Evolutionary conservation across 164 flowering plant species (phyloP).

Genomic region (Aristolochia fimbriata): DNA sequence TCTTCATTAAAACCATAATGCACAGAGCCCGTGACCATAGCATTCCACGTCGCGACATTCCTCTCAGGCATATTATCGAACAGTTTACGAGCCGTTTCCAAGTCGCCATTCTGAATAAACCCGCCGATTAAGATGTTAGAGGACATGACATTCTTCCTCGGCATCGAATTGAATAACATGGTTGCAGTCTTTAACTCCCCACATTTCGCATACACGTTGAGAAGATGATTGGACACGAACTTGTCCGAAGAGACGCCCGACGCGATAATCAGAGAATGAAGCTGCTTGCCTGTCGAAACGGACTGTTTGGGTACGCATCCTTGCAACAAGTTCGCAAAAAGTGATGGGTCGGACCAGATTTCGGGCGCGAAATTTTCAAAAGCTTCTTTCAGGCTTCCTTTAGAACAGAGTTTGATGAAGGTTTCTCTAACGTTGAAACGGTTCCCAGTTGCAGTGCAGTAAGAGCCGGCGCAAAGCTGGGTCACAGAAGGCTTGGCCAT

Average conservation of each 20-base stretch:
- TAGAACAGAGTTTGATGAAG: constrained; percentile 30
- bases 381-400: constrained; percentile 39
- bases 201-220: constrained; percentile 49
- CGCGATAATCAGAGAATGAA: constrained; percentile 43
- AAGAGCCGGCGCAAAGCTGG: too few species aligned
- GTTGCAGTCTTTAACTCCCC: constrained; percentile 24
- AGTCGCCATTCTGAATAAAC: constrained; percentile 34
- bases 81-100: constrained; percentile 40
- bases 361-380: constrained; percentile 25
- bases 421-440: too few species aligned
- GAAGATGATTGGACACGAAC: constrained; percentile 52
- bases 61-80: constrained; percentile 56
- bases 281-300: constrained; percentile 30
- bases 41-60: constrained; percentile 66
- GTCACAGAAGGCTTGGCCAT: too few species aligned
- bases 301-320: constrained; percentile 33
- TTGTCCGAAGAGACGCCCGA: constrained; percentile 45
- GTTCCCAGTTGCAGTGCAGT: too few species aligned
- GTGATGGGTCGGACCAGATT: constrained; percentile 41
- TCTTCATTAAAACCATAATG: constrained; percentile 47
- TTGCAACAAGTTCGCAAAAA: constrained; percentile 45
- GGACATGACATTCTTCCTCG: constrained; percentile 51
- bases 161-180: constrained; percentile 36
- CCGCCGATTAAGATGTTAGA: constrained; percentile 55
- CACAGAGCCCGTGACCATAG: constrained; percentile 45